Base-by-base conservation (phyloP, 2,329 filamentous ascomycete genomes). In the Fusarium subtropicale region DNA sequence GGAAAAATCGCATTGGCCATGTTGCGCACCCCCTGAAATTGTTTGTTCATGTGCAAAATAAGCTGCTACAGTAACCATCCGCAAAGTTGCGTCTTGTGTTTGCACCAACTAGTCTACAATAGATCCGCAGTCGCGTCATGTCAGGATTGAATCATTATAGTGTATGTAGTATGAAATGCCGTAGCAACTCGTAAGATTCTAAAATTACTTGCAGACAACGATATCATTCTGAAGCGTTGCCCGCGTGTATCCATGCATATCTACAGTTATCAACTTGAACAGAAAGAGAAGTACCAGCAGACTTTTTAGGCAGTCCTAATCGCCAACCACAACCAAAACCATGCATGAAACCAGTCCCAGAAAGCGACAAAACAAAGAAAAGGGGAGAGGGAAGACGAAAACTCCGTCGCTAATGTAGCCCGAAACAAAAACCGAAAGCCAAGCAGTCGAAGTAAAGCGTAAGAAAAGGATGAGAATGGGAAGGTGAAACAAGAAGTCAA, bases 381-480 rank as follows among this genome's bases (percentile, higher is more conserved):
- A 46, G 26, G 31, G 30, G 41, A n/a, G 48, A 55, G 48, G 42
- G 62, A 66, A 66, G 44, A 69, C 54, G 47, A 66, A 66, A 80
- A 80, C 79, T 79, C 79, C 79, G 73, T 79, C 79, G 79, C 79
- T 80, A 75, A 80, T 81, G 79, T 76, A 55, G 56, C 53, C 57
- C 71, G 52, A 54, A 56, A 68, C 36, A 54, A 58, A 47, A 64
- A 41, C 28, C 28, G 8, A 16, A 52, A 41, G 34, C 30, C 48
- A 41, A 41, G 33, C 26, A 57, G 41, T 52, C 46, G 44, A 39
- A 39, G 52, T 48, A 65, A 57, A 61, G 42, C 13, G 28, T 26
- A 30, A 18, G 24, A 68, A 65, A 64, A 44, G 41, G 39, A 30
- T 56, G 46, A 26, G 44, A n/a, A 20, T 44, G 26, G 26, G 18